Base-by-base conservation (phyloP, 352 stramenopile species). In the Phytophthora crassamura region DNA sequence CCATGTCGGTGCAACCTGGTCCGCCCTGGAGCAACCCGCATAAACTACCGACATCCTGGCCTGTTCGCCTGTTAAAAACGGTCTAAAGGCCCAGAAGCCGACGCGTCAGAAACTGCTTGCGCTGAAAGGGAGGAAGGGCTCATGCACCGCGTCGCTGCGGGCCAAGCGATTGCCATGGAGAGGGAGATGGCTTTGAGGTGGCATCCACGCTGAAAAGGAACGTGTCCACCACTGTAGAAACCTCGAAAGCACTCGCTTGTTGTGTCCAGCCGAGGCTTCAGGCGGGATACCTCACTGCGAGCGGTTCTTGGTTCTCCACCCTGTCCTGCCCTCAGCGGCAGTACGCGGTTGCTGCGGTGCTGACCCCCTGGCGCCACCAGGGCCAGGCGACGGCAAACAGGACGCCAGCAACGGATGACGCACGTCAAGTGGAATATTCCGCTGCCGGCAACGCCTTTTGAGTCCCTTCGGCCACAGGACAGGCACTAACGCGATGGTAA, bases 361-460 rank as follows among this genome's bases (percentile, higher is more conserved):
- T 78, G 70, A 72, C 70, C 70, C 36, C 61, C 54, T 72, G 60
- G 60, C 61, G 55, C 64, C 69, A 72, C 40, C 14, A 3, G 60
- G 38, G 64, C 58, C 64, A 74, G 64, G 69, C 64, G 54, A 49
- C 59, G 38, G 50, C 45, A 70, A 74, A 74, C 61, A 72, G 59
- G 65, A 47, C 64, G 32, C 20, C 6, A 43, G 56, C 56, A 72
- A 78, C 64, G 58, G 64, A 67, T 77, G 64, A 71, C 69, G 65
- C 50, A 68, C 62, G 66, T 78, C 61, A 78, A 78, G 70, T 78
- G 66, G 65, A 78, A 78, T 72, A 64, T 78, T 78, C 56, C 55
- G 33, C 35, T 47, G 52, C 35, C 53, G 15, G 43, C 51, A 64
- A 65, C 59, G 65, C 49, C 69, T 69, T 46, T 70, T 59, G 51